Conservation (phyloP, 441 rosid species). For the Eutrema salsugineum region DNA sequence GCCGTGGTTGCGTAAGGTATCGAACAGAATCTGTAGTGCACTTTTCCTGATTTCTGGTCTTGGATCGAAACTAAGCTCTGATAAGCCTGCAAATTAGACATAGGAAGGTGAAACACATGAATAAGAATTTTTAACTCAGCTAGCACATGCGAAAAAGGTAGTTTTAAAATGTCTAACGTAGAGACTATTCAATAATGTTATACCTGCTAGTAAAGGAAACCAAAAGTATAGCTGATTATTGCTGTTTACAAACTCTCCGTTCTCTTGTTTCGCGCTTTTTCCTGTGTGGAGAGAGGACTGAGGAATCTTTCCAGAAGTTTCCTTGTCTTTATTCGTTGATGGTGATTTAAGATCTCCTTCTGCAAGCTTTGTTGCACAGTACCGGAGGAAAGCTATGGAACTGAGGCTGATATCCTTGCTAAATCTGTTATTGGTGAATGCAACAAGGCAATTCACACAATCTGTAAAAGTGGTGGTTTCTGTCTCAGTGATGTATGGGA, state of each 20-base stretch:
- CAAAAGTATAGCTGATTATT: slow-evolving; percentile 89
- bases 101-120: slow-evolving; percentile 11
- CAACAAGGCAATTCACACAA: slow-evolving; percentile 96
- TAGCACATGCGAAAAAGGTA: background rate
- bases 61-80: slow-evolving; percentile 99
- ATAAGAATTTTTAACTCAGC: slow-evolving; percentile 1
- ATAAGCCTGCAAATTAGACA: slow-evolving; percentile 65
- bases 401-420: slow-evolving; percentile 93
- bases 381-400: slow-evolving; percentile 93
- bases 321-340: slow-evolving; percentile 68
- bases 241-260: slow-evolving; percentile 65
- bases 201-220: slow-evolving; percentile 99
- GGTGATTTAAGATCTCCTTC: slow-evolving; percentile 90
- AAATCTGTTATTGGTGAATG: slow-evolving; percentile 97
- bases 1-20: slow-evolving; percentile 94
- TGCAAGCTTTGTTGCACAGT: slow-evolving; percentile 98
- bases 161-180: background rate
- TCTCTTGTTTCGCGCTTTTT: slow-evolving; percentile 62
- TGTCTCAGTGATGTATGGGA: slow-evolving; percentile 98
- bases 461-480: slow-evolving; percentile 99
- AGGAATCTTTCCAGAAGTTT: slow-evolving; percentile 47
- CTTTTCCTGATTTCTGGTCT: slow-evolving; percentile 99
- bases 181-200: slow-evolving; percentile 13
- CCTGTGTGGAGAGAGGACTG: slow-evolving; percentile 52
- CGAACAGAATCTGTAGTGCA: slow-evolving; percentile 92